A percentile compares a stretch with the other conserved stretches of the same genome.
Evolutionary conservation across 1,284 basidiomycete species (phyloP).

Genomic region (Ustilago crameri): DNA sequence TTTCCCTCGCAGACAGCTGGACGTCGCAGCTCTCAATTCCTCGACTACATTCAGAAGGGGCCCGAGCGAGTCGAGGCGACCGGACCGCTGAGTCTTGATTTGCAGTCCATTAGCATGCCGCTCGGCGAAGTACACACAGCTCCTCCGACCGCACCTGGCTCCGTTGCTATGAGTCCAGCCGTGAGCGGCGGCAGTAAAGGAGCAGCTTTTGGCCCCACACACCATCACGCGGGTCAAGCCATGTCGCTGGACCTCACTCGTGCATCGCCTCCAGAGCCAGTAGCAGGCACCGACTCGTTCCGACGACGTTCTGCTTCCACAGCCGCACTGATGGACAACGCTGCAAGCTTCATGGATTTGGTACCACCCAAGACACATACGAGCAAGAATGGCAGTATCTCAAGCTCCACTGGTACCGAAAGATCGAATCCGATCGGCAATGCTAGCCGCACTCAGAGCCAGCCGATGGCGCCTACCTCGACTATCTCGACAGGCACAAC

Average conservation of each 20-base stretch:
- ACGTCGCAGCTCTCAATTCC: constrained; percentile 40
- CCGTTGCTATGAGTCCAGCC: constrained; percentile 7
- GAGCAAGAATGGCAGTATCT: constrained; percentile 5
- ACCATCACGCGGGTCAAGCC: constrained; percentile 1
- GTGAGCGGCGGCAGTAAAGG: neutral
- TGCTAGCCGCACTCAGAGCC: constrained; percentile 10
- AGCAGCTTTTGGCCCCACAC: constrained; percentile 3
- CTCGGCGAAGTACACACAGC: constrained; percentile 12
- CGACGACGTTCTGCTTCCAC: constrained; percentile 44
- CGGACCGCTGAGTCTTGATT: constrained; percentile 23
- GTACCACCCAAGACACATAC: constrained; percentile 1
- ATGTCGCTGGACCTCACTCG: constrained; percentile 26
- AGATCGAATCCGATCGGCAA: neutral
- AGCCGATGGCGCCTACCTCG: constrained; percentile 1
- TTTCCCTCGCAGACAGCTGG: constrained; percentile 27
- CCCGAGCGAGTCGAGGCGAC: constrained; percentile 31
- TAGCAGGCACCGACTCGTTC: constrained; percentile 19
- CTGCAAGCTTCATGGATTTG: constrained; percentile 26
- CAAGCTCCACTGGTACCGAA: constrained; percentile 4
- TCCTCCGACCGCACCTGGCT: constrained; percentile 1
- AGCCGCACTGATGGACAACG: constrained; percentile 44
- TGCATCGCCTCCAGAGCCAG: constrained; percentile 3
- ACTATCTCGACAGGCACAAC: neutral
- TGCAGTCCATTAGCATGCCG: constrained; percentile 14
- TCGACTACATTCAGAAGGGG: constrained; percentile 44